A percentile compares a stretch with the other conserved stretches of the same genome.
These are phyloP conservation scores for Jimgerdemannia flammicorona DNA, from an alignment of 192 early-diverging fungal species.

Conservation along the genomic window DNA sequence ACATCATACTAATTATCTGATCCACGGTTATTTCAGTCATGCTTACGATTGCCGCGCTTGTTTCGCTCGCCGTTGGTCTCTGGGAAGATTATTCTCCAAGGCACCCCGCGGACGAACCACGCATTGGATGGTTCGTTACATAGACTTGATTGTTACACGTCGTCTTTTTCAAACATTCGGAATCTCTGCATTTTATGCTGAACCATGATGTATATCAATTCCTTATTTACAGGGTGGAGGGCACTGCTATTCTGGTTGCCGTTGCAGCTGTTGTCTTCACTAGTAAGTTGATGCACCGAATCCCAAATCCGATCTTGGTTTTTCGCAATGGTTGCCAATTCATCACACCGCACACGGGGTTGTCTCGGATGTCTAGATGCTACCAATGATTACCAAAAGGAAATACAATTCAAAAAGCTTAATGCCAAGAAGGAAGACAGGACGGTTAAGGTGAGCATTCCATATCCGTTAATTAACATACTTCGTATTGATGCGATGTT, in stretches of 20 bases:
- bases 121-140: slow-evolving; percentile 5
- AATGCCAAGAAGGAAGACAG: slow-evolving; percentile 87
- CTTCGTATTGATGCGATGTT: too few species aligned
- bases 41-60: slow-evolving; percentile 68
- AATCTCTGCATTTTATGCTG: too few species aligned
- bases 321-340: too few species aligned
- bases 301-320: too few species aligned
- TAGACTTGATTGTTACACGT: too few species aligned
- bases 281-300: too few species aligned
- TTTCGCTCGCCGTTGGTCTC: slow-evolving; percentile 76
- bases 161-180: too few species aligned
- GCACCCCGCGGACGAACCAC: slow-evolving; percentile 22
- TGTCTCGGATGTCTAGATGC: slow-evolving; percentile 40
- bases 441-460: slow-evolving; percentile 68
- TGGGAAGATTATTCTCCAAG: slow-evolving; percentile 64
- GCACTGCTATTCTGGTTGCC: slow-evolving; percentile 78
- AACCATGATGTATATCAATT: too few species aligned
- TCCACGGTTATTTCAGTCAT: slow-evolving; percentile 26
- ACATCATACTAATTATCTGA: too few species aligned
- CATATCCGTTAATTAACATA: slow-evolving; percentile 48
- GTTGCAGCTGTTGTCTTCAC: slow-evolving; percentile 69
- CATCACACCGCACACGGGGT: too few species aligned
- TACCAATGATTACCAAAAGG: slow-evolving; percentile 84
- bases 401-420: slow-evolving; percentile 76
- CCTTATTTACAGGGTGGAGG: slow-evolving; percentile 82